These are phyloP conservation scores for Ophidiomyces ophidiicola DNA, from an alignment of 2,329 filamentous ascomycete species.

Conservation along the genomic window DNA sequence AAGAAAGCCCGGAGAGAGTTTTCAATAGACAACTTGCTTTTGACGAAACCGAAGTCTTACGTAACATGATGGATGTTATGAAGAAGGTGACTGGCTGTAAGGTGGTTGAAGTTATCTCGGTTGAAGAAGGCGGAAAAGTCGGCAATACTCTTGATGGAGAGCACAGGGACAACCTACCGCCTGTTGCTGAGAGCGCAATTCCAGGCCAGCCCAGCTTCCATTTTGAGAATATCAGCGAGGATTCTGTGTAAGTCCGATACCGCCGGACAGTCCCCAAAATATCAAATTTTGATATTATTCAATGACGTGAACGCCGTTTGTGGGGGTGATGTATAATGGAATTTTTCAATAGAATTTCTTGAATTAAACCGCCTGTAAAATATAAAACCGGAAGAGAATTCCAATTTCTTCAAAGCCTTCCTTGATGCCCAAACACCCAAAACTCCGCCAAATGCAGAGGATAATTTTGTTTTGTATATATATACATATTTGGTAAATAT, in stretches of 20 bases:
- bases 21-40: slow-evolving; percentile 78
- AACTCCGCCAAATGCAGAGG: slow-evolving; percentile 9
- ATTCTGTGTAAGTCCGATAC: background rate
- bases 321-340: no score
- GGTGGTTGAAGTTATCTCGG: slow-evolving; percentile 57
- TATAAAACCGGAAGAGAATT: no score
- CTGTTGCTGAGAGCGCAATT: slow-evolving; percentile 58
- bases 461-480: slow-evolving; percentile 4
- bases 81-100: slow-evolving; percentile 63
- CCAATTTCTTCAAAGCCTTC: background rate
- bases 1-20: slow-evolving; percentile 54
- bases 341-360: no score
- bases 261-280: background rate
- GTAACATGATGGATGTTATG: slow-evolving; percentile 66
- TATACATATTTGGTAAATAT: no score
- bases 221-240: slow-evolving; percentile 60
- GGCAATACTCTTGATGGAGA: slow-evolving; percentile 32
- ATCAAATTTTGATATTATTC: background rate
- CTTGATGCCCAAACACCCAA: background rate
- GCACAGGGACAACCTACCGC: slow-evolving; percentile 44
- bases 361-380: no score
- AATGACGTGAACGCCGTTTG: no score
- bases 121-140: slow-evolving; percentile 47
- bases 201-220: slow-evolving; percentile 71
- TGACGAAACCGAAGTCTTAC: slow-evolving; percentile 64